Conservation (phyloP, 1,284 basidiomycete species). For the Moesziomyces antarcticus region DNA sequence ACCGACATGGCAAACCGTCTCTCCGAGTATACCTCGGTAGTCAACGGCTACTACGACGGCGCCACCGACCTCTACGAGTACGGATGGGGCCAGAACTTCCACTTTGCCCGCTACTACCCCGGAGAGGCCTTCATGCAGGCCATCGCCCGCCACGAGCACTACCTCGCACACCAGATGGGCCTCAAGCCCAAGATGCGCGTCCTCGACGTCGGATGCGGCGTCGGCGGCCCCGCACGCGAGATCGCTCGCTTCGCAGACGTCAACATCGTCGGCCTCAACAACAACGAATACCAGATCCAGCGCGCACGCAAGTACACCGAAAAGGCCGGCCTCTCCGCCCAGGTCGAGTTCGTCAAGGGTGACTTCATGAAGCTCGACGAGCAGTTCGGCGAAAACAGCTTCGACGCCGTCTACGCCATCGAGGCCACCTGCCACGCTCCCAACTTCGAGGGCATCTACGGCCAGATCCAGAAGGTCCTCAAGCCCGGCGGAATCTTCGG, state of each 20-base stretch:
- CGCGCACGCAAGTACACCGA: constrained; percentile 87
- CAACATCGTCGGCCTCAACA: constrained; percentile 89
- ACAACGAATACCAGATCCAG: constrained; percentile 94
- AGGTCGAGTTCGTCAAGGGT: constrained; percentile 75
- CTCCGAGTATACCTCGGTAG: constrained; percentile 88
- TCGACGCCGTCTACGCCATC: constrained; percentile 98
- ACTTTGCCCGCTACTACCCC: constrained; percentile 97
- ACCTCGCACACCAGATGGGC: constrained; percentile 77
- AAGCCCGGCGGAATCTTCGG: constrained; percentile 98
- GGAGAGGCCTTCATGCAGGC: constrained; percentile 86
- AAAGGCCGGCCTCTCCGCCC: constrained; percentile 79
- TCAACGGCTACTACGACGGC: constrained; percentile 97
- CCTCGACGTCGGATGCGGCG: constrained; percentile 96
- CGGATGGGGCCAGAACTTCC: constrained; percentile 92
- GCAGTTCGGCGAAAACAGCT: constrained; percentile 91
- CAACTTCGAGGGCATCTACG: constrained; percentile 93
- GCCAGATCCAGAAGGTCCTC: constrained; percentile 90
- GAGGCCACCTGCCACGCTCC: constrained; percentile 98
- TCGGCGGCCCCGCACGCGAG: constrained; percentile 95
- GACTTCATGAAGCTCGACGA: constrained; percentile 96
- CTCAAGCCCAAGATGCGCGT: constrained; percentile 88
- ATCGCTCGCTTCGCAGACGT: constrained; percentile 92
- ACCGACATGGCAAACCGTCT: constrained; percentile 81
- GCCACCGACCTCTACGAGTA: constrained; percentile 98
- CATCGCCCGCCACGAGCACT: constrained; percentile 96